Evolutionary conservation across 2,329 filamentous ascomycete species (phyloP), one percentile per base, ranked within the genome.

Genomic region (Aspergillus novoparasiticus): DNA sequence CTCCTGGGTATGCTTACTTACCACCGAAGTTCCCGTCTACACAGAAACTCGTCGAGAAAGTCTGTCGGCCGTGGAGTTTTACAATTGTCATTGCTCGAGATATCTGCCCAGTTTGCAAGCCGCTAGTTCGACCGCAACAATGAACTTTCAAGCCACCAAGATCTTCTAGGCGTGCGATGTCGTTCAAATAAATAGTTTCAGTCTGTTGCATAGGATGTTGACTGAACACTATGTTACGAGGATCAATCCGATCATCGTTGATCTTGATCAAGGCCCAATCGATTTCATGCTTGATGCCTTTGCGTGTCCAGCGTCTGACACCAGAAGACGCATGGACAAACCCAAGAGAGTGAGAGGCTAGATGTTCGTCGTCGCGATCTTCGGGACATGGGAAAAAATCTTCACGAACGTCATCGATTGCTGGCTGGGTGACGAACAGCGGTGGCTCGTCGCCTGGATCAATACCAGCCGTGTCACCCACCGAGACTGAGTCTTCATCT

Each of bases 211-310:
- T 60, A 19, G 70, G 50, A 84, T 9, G 89, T 86, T 34, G 26
- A 30, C 26, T 55, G 30, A 76, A 69, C 26, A 97, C 89, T 12
- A 86, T 78, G 70, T 97, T 97, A 63, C 87, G 85, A 0, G 85
- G 82, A 3, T 94, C 91, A 16, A 89, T 81, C 1, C 94, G 87
- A 12, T 89, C 85, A 4, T 89, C 83, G 12, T 90, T 82, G 66
- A 98, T 92, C 68, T 91, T 88, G 70, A 98, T 93, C 2, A 98
- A 82, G 0, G 94, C 93, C 94, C 94, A 98, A 76, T 98, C 94
- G 51, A 98, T 93, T 76, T 98, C 94, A 75, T 97, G 94, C 6
- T 92, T 83, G 28, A 96, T 81, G 5, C 90, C 89, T 64, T 90
- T 84, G 63, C 89, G 85, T 58, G 83, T 85, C 74, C 91, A 89